A percentile compares a stretch with the other conserved stretches of the same genome.
Evolutionary conservation across 768 basidiomycete genomes (phyloP).

Genomic region (Stropharia rugosoannulata): DNA sequence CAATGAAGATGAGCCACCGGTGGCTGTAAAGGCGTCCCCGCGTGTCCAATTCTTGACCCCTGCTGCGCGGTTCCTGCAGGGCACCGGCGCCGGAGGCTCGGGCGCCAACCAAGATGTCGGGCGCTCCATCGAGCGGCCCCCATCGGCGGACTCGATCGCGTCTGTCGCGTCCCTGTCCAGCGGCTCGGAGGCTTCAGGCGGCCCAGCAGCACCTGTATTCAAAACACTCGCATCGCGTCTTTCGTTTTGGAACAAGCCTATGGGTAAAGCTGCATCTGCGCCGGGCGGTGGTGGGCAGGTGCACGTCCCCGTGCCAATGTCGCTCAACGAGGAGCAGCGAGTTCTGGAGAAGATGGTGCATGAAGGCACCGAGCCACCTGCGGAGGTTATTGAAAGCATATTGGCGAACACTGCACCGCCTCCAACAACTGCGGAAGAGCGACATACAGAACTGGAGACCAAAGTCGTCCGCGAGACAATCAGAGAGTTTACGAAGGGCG

Average conservation of each 20-base stretch:
- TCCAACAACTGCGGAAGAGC: slow-evolving; percentile 63
- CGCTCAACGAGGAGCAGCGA: slow-evolving; percentile 31
- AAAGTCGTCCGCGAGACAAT: slow-evolving; percentile 82
- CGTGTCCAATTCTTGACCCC: slow-evolving; percentile 56
- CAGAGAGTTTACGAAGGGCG: slow-evolving; percentile 75
- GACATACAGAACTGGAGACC: slow-evolving; percentile 72
- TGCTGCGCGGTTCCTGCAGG: slow-evolving; percentile 33
- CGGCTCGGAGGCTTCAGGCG: slow-evolving; percentile 39
- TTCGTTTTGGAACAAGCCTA: slow-evolving; percentile 71
- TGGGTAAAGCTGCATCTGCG: slow-evolving; percentile 41
- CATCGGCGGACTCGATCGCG: slow-evolving; percentile 40
- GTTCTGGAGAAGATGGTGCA: slow-evolving; percentile 45
- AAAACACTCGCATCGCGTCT: slow-evolving; percentile 64
- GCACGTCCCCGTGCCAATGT: slow-evolving; percentile 20
- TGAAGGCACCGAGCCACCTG: slow-evolving; percentile 44
- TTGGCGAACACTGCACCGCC: slow-evolving; percentile 60
- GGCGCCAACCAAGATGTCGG: slow-evolving; percentile 13
- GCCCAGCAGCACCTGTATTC: slow-evolving; percentile 48
- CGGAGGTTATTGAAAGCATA: slow-evolving; percentile 55
- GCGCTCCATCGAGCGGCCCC: slow-evolving; percentile 27
- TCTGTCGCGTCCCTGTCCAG: slow-evolving; percentile 58
- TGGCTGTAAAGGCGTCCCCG: slow-evolving; percentile 17
- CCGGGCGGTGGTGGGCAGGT: slow-evolving; percentile 14
- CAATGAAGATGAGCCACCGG: slow-evolving; percentile 12
- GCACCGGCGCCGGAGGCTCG: background rate